These are phyloP conservation scores for Persicaria tinctoria DNA, from an alignment of 148 eudicot species.

Conservation along the genomic window DNA sequence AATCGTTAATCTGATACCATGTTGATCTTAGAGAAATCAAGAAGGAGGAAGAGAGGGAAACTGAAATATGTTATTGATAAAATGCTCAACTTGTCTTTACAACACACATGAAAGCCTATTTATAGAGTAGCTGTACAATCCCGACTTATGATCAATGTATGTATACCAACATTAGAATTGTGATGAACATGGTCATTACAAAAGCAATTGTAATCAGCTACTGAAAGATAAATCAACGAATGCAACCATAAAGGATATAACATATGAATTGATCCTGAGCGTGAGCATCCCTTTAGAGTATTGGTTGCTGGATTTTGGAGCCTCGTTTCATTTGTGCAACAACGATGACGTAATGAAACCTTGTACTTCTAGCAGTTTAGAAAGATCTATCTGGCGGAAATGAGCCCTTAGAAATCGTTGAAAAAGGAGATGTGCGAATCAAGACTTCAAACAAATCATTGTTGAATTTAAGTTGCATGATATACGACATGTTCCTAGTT, in stretches of 20 bases:
- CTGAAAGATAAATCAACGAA: neutral
- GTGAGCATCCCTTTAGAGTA: neutral
- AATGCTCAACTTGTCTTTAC: no score
- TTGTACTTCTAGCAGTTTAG: no score
- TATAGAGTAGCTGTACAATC: no score
- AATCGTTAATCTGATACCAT: no score
- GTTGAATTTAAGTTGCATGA: neutral
- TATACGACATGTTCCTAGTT: neutral
- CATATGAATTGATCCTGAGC: neutral
- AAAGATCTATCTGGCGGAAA: neutral
- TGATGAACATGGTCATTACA: neutral
- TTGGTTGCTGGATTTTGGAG: neutral
- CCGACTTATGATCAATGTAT: no score
- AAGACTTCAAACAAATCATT: neutral
- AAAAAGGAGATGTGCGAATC: neutral
- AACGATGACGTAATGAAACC: no score
- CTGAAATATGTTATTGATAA: no score
- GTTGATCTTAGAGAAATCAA: no score
- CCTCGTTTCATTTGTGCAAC: neutral
- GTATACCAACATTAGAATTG: no score
- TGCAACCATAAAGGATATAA: neutral
- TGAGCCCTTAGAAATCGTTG: neutral
- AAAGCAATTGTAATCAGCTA: neutral
- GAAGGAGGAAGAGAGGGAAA: no score
- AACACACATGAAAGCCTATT: no score